A percentile compares a stretch with the other conserved stretches of the same genome.
Evolutionary conservation across 345 rosid genomes (phyloP).

Genomic region (Eucalyptus decipiens): DNA sequence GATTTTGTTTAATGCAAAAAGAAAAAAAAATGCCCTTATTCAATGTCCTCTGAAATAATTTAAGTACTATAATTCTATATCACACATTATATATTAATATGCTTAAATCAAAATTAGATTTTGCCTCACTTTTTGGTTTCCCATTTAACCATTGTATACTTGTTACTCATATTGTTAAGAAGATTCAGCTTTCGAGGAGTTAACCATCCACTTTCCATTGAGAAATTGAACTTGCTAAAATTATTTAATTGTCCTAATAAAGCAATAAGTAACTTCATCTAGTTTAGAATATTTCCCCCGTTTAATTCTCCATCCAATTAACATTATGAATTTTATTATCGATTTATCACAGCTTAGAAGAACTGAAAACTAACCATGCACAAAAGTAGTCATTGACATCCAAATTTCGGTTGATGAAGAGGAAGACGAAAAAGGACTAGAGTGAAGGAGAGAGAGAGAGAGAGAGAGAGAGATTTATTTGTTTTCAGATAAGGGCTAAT

Average conservation of each 20-base stretch:
- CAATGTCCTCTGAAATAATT: accelerated
- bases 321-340: neutral
- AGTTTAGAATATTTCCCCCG: neutral
- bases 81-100: neutral
- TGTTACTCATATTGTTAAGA: neutral
- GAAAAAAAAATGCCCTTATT: neutral
- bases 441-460: accelerated
- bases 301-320: neutral
- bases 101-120: neutral
- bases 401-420: accelerated
- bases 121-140: neutral
- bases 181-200: neutral
- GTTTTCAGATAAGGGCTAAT: neutral
- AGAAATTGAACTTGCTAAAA: neutral
- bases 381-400: neutral
- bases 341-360: accelerated
- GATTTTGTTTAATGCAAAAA: neutral
- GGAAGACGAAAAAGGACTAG: no score
- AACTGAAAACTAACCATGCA: neutral
- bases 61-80: neutral
- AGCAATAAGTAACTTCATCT: neutral
- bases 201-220: neutral
- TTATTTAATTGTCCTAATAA: neutral
- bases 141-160: neutral
- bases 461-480: accelerated